Evolutionary conservation across 441 rosid species (phyloP), one percentile per base, ranked within the genome.

Genomic region (Macaranga tanarius): DNA sequence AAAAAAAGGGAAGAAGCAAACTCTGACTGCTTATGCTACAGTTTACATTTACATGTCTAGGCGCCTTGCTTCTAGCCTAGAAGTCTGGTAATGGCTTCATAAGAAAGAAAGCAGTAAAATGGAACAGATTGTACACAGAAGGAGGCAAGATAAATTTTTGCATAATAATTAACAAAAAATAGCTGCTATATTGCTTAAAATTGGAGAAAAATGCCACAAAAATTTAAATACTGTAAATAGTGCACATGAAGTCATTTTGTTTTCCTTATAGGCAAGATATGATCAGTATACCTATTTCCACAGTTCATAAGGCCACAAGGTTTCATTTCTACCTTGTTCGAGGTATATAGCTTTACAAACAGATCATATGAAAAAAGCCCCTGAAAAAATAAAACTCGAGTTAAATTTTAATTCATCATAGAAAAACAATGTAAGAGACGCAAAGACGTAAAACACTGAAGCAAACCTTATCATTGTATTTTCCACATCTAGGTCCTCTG

Each of bases 241-340:
- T 1, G 15, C 44, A 61, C n/a, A 61, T 25, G 20, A n/a, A 34
- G 44, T 7, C 65, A 17, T 11, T 61, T 61, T 61, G 19, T 11
- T 44, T 2, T 51, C 50, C 15, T 42, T 25, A 31, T 4, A 65
- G 47, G 28, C 48, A 60, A 55, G 48, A 23, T 44, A n/a, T 56
- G 34, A 25, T 38, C 23, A 17, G 34, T 65, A 67, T 80, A 95
- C 99, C 95, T 95, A 83, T 93, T 95, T 45, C 98, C 97, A 72
- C 95, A 86, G 75, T 95, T 95, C 77, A 83, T 81, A 67, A 95
- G 91, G 59, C 99, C 99, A 80, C 88, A 86, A 25, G 99, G 98
- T 76, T 74, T 85, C 74, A 91, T 77, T 75, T 91, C 95, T 62
- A 71, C 82, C 79, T 89, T 90, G 79, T 81, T 86, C 74, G 81